Conservation (phyloP, 345 rosid species). For the Populus alba region DNA sequence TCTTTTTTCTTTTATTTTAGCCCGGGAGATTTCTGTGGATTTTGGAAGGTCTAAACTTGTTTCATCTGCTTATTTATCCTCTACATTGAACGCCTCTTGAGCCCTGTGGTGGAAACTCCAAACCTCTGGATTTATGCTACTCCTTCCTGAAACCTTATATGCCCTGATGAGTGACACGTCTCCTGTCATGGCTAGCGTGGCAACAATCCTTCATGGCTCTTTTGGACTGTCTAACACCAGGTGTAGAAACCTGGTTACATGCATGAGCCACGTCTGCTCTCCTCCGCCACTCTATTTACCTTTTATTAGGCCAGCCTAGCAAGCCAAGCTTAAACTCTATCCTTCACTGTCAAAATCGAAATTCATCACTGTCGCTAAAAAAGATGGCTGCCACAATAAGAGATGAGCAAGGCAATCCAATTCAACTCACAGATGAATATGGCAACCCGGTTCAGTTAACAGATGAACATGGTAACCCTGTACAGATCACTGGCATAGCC, state of each 20-base stretch:
- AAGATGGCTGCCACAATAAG: slow-evolving; percentile 40
- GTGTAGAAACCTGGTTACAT: background rate
- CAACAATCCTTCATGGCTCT: background rate
- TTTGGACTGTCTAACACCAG: background rate
- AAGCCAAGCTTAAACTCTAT: background rate
- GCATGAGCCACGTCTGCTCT: background rate
- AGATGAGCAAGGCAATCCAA: slow-evolving; percentile 57
- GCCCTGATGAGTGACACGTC: background rate
- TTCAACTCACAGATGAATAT: slow-evolving; percentile 44
- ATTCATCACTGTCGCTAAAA: background rate
- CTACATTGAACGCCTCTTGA: too few species aligned
- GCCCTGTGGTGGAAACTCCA: too few species aligned
- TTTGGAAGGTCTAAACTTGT: too few species aligned
- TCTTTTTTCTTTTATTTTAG: too few species aligned
- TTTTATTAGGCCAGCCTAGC: background rate
- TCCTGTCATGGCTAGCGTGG: background rate
- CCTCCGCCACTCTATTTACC: background rate
- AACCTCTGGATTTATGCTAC: too few species aligned
- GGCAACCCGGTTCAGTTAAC: slow-evolving; percentile 47
- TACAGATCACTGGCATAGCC: slow-evolving; percentile 56
- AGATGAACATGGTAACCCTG: slow-evolving; percentile 32
- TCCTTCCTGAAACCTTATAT: background rate
- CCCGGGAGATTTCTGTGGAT: too few species aligned
- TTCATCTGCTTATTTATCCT: too few species aligned
- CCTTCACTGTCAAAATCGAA: background rate